Evolutionary conservation across 306 rosid species (phyloP), one percentile per base, ranked within the genome.

Genomic region (Cotoneaster glaucophyllus): DNA sequence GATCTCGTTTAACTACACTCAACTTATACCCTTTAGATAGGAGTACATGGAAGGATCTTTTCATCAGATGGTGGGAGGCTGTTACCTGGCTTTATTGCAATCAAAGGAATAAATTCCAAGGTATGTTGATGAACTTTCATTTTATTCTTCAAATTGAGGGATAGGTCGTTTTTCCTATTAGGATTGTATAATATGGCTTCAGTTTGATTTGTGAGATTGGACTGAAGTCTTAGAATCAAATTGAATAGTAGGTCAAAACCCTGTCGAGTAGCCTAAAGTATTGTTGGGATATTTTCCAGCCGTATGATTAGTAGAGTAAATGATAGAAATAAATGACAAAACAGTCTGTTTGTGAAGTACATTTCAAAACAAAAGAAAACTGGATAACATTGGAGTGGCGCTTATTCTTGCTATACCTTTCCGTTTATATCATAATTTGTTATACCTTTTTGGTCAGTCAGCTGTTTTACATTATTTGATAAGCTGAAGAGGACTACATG

Each of bases 381-480:
- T 48, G 54, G 54, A 4, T 48, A 48, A 6, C 54, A 48, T 48
- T 48, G 54, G 21, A 48, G 17, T 48, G 21, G 0, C 3, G 6
- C 54, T 48, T 48, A 48, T 48, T 48, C 2, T 71, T 53, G 48
- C 19, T 32, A 71, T 2, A 21, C 67, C 61, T 39, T 61, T 61
- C 28, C 11, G 52, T 39, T 25, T 29, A 56, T 43, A 18, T 76
- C 43, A 26, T 56, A n/a, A 45, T 68, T 54, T 70, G 63, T 63
- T 56, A 18, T n/a, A 24, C 39, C 10, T 11, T 48, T 65, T 43
- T 64, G 73, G 28, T 41, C 69, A 56, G 44, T 37, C 14, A 34
- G 44, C 64, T 64, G 74, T 66, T 69, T 24, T 62, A 61, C 58
- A 64, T 70, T 48, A 45, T 17, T 74, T 67, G 37, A 64, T 32